phyloP scores from a whole-genome alignment of 75 land plant genomes.

The Cupressus sempervirens region DNA sequence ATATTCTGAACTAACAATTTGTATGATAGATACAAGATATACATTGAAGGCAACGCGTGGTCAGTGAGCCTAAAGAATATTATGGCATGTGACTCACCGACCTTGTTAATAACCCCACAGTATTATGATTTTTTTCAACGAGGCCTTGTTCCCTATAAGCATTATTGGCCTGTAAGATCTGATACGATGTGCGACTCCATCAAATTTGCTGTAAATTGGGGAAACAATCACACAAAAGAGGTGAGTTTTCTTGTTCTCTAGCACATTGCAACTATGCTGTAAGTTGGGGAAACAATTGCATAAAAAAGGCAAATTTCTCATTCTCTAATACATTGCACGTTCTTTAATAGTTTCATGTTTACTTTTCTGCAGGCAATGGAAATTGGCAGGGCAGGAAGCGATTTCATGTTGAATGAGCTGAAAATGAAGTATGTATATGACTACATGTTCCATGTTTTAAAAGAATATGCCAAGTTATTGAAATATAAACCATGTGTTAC shows the following conservation, averaged over 20 bases:
- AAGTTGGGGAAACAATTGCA: slow-evolving; percentile 22
- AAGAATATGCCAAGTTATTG: slow-evolving; percentile 31
- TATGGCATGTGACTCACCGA: slow-evolving; percentile 25
- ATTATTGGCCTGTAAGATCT: slow-evolving; percentile 19
- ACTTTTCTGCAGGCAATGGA: slow-evolving; percentile 16
- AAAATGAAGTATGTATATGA: slow-evolving; percentile 21
- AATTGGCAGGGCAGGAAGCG: slow-evolving; percentile 27
- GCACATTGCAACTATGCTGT: neutral
- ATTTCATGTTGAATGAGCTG: slow-evolving; percentile 16
- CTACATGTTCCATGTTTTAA: slow-evolving; percentile 42
- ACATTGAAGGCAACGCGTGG: slow-evolving; percentile 29
- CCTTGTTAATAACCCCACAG: slow-evolving; percentile 10
- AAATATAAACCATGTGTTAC: slow-evolving; percentile 23
- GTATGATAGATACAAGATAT: slow-evolving; percentile 19
- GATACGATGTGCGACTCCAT: slow-evolving; percentile 13
- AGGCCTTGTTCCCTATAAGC: slow-evolving; percentile 14
- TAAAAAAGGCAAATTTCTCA: slow-evolving; percentile 6
- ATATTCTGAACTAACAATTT: neutral
- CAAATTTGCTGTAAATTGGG: slow-evolving; percentile 19
- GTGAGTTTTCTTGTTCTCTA: slow-evolving; percentile 3
- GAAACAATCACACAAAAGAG: slow-evolving; percentile 16
- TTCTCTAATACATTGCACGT: neutral
- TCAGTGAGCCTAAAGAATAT: slow-evolving; percentile 31
- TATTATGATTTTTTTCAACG: slow-evolving; percentile 24
- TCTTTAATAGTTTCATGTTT: neutral